Evolutionary conservation across 2,329 filamentous ascomycete genomes (phyloP).

Genomic region (Epichloe sylvatica): DNA sequence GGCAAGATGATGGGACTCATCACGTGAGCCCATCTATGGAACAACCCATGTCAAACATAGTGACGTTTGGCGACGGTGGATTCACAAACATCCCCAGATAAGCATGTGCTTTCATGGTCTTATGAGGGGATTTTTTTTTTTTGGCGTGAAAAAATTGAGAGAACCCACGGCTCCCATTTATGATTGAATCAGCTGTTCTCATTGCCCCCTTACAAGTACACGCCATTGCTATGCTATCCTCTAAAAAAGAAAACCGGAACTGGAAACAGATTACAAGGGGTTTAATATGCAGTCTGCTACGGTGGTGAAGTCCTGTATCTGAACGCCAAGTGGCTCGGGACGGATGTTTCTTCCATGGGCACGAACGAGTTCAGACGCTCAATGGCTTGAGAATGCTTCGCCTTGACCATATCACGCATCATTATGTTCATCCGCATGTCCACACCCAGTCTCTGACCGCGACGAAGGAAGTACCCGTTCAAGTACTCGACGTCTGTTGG

Average conservation of each 20-base stretch:
- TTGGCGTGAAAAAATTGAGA: no score
- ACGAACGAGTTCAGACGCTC: constrained; percentile 20
- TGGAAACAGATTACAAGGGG: neutral
- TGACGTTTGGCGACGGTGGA: neutral
- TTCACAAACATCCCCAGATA: neutral
- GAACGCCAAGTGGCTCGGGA: constrained; percentile 12
- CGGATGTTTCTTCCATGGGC: constrained; percentile 22
- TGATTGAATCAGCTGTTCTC: neutral
- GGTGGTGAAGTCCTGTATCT: constrained; percentile 10
- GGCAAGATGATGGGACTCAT: constrained; percentile 5
- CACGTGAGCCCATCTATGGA: constrained; percentile 8
- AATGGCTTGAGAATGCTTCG: constrained; percentile 36
- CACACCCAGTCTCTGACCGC: constrained; percentile 61
- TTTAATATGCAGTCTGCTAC: neutral
- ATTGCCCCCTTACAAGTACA: neutral
- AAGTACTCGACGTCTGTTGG: constrained; percentile 69
- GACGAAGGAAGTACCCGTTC: constrained; percentile 73
- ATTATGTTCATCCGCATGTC: constrained; percentile 58
- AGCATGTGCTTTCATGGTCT: neutral
- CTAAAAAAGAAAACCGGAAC: neutral
- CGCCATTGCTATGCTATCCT: constrained; percentile 6
- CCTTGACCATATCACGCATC: constrained; percentile 59
- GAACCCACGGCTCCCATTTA: no score
- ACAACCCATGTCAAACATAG: neutral
- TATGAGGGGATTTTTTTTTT: no score